Base-by-base conservation (phyloP, 305 asterid genomes). In the Fraxinus latifolia region DNA sequence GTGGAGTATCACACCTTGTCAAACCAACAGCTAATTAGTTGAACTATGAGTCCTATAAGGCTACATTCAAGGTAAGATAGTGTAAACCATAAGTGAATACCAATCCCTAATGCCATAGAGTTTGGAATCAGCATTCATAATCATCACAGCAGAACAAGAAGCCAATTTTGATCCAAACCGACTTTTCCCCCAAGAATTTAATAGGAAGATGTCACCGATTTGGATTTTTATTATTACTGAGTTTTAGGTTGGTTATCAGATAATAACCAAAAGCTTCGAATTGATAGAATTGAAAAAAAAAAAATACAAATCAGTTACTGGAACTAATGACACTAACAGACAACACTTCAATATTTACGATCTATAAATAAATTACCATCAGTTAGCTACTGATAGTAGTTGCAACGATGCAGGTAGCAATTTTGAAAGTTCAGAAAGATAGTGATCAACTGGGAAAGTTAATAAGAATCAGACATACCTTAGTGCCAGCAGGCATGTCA, bases 401-500 rank as follows among this genome's bases (percentile, higher is more conserved):
- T 68, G 74, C 74, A 68, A 68, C 3, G 11, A 47, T 3, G 25
- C 3, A 9, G 67, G 81, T 17, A 55, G 81, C 74, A 36, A 50
- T 72, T 65, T 33, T 3, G 44, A 70, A 31, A 78, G 53, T 58
- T 67, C 12, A 58, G 76, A 50, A 50, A 71, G 58, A 70, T 47
- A 3, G 37, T 23, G 42, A 77, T 82, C 67, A 44, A 53, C 11
- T 62, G 32, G 55, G 73, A 32, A 33, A 71, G 67, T 74, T 37
- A 58, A 81, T 72, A 78, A 75, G 79, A 77, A 39, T 81, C 11
- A 27, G 42, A 85, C 83, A 23, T 87, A 93, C 98, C 97, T 95
- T 95, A 36, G 97, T 95, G 76, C 98, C 97, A 67, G 92, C 91
- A 33, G 98, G 98, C 98, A 95, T 95, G 87, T 95, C 98, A 80